These are phyloP conservation scores for Lumnitzera littorea DNA, from an alignment of 345 rosid genomes.

Conservation along the genomic window DNA sequence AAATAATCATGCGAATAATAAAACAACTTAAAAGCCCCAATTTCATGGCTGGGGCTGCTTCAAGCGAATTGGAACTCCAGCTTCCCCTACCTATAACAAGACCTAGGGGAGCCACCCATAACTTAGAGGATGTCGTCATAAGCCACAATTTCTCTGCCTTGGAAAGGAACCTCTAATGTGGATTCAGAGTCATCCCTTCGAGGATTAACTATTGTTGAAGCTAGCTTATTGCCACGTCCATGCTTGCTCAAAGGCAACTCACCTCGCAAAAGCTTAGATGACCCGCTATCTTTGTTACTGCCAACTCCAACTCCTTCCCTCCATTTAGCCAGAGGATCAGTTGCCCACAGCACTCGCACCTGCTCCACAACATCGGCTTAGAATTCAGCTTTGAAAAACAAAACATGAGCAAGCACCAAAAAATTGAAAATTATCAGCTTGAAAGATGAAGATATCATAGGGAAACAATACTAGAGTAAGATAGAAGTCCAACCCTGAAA, in stretches of 20 bases:
- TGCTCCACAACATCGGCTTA: slow-evolving; percentile 19
- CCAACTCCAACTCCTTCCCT: slow-evolving; percentile 49
- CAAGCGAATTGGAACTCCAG: no score
- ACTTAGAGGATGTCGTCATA: slow-evolving; percentile 68
- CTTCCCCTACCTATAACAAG: no score
- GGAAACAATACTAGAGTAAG: no score
- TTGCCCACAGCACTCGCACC: slow-evolving; percentile 74
- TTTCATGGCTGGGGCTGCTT: not conserved
- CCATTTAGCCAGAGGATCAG: slow-evolving; percentile 72
- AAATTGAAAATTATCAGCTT: not conserved
- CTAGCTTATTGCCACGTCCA: slow-evolving; percentile 66
- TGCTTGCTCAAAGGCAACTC: slow-evolving; percentile 69
- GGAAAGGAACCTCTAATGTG: slow-evolving; percentile 30
- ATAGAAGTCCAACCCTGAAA: not conserved
- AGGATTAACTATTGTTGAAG: slow-evolving; percentile 64
- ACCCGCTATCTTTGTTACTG: slow-evolving; percentile 18
- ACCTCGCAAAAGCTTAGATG: slow-evolving; percentile 55
- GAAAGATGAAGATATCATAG: not conserved
- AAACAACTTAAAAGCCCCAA: not conserved
- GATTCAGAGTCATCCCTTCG: slow-evolving; percentile 16
- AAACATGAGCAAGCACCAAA: not conserved
- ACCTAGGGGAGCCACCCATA: not conserved
- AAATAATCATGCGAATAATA: not conserved
- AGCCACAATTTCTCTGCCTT: slow-evolving; percentile 60
- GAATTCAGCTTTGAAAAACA: not conserved